Evolutionary conservation across 208 protist genomes (phyloP), one percentile per base, ranked within the genome.

Genomic region (Trypanosoma brucei): DNA sequence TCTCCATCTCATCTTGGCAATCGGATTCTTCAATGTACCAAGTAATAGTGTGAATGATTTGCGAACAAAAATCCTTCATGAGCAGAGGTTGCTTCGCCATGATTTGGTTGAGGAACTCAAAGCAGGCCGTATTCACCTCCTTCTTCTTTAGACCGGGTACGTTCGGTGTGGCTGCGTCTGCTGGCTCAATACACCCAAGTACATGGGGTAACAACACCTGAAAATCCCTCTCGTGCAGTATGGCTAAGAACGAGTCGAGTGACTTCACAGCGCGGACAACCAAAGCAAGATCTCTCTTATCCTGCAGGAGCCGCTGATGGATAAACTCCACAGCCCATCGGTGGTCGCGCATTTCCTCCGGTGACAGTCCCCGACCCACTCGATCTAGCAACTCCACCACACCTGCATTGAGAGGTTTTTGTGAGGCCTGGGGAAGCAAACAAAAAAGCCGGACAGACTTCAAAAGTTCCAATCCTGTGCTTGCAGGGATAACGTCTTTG

Each of bases 321-420:
- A 93, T 91, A 67, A 93, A 95, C 75, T 91, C 86, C n/a, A 93
- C 78, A 34, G 89, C 81, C 86, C 89, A 95, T 3, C 86, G 70
- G 62, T 94, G 78, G 67, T 91, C 78, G n/a, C 83, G 84, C 83
- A 93, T 93, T 62, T 95, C 84, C 56, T 91, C 83, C 30, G 83
- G 75, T 2, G 89, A 84, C 30, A 95, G 69, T 40, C 76, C 75
- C 30, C 81, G 76, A 3, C 86, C 89, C 0, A 95, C 78, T 44
- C 79, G 83, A 69, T 93, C 86, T 1, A 95, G 73, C 31, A 95
- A 65, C 75, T 95, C 81, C 38, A 95, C 86, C 3, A 95, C 86
- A 61, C 80, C 78, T 48, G 81, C 75, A 78, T 81, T 93, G 38
- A 90, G 77, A 3, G 89, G 89, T 39, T 83, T 86, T 67, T 95